A percentile compares a stretch with the other conserved stretches of the same genome.
These are phyloP conservation scores for Crithidia brevicula DNA, from an alignment of 208 protist genomes.

Conservation along the genomic window DNA sequence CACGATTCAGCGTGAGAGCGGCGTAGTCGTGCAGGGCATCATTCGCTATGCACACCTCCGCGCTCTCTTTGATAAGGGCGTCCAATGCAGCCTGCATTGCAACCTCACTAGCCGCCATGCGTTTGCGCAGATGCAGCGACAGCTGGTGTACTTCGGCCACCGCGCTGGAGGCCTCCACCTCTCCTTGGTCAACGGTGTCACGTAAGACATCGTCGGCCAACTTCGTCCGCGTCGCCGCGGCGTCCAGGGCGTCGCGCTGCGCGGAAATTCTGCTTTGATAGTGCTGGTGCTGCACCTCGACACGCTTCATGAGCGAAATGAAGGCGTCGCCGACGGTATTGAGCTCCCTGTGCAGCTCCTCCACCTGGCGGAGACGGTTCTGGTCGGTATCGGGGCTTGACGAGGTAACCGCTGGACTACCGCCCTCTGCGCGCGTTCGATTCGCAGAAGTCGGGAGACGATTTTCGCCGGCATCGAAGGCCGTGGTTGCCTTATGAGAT, in stretches of 20 bases:
- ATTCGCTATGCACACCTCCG: constrained; percentile 56
- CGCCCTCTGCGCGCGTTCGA: neutral
- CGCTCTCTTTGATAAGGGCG: constrained; percentile 52
- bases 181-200: constrained; percentile 38
- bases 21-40: constrained; percentile 46
- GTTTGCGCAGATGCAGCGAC: constrained; percentile 51
- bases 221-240: constrained; percentile 57
- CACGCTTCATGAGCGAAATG: constrained; percentile 41
- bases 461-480: no score
- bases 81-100: constrained; percentile 41
- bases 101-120: constrained; percentile 64
- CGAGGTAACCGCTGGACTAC: neutral
- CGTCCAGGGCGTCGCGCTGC: constrained; percentile 57
- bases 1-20: constrained; percentile 43
- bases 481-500: neutral
- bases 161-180: constrained; percentile 43
- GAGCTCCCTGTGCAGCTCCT: constrained; percentile 25
- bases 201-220: constrained; percentile 67
- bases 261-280: constrained; percentile 39
- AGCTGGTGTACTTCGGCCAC: constrained; percentile 46
- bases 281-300: constrained; percentile 33
- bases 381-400: neutral
- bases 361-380: constrained; percentile 12
- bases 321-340: constrained; percentile 35
- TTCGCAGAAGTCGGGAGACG: no score